These are phyloP conservation scores for Viridothelium virens DNA, from an alignment of 495 filamentous ascomycete species.

Conservation along the genomic window DNA sequence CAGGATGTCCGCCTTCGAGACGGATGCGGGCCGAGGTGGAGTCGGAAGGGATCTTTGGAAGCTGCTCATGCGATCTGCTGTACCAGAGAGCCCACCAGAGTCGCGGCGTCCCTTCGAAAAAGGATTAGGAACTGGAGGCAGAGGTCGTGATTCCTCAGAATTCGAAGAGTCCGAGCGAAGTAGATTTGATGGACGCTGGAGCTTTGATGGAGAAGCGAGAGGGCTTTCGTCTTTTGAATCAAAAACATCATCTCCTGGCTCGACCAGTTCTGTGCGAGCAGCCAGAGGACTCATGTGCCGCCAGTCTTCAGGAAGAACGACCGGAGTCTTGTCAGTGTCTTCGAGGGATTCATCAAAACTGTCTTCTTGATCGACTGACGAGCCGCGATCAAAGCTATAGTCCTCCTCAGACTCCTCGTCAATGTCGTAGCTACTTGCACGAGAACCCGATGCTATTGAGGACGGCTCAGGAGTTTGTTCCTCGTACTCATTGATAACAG, in stretches of 20 bases:
- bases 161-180: not conserved
- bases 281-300: constrained; percentile 61
- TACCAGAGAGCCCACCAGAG: constrained; percentile 47
- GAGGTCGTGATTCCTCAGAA: constrained; percentile 26
- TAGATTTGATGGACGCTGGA: not conserved
- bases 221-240: constrained; percentile 56
- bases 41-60: constrained; percentile 57
- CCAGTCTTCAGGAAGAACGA: constrained; percentile 95
- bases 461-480: constrained; percentile 94
- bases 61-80: constrained; percentile 55
- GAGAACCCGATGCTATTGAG: constrained; percentile 75
- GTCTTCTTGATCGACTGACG: constrained; percentile 65
- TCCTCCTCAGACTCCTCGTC: constrained; percentile 59
- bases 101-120: constrained; percentile 22
- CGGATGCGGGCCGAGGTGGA: constrained; percentile 53
- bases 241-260: constrained; percentile 61
- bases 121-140: constrained; percentile 33
- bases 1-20: constrained; percentile 62
- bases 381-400: constrained; percentile 61
- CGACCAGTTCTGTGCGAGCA: constrained; percentile 45
- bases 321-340: constrained; percentile 92
- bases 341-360: constrained; percentile 91
- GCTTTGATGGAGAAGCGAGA: constrained; percentile 45
- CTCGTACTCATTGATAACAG: constrained; percentile 93
- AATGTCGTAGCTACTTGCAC: constrained; percentile 86